Base-by-base conservation (phyloP, 495 filamentous ascomycete species). In the Pyronema omphalodes region DNA sequence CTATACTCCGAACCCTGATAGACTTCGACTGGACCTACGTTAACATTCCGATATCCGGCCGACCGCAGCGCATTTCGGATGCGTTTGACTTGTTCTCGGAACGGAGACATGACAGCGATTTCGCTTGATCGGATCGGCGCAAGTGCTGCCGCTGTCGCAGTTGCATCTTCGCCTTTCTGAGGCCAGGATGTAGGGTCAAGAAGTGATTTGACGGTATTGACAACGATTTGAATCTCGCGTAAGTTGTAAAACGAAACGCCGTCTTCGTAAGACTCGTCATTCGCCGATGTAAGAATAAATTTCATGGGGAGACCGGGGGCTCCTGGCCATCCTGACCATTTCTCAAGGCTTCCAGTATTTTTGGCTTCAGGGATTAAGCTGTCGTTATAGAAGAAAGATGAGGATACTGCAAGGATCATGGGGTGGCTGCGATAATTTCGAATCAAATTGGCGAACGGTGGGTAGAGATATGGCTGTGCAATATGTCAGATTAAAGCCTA, bases 381-480 rank as follows among this genome's bases (percentile, higher is more conserved):
- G 55, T 78, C 70, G 56, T 67, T 44, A 58, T 79, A 79, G 60
- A 76, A 78, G 11, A 77, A 66, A 0, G 65, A 55, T 7, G 70
- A 74, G 6, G 75, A 74, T 12, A 75, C 66, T 1, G 74, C 71
- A 17, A 79, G 61, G 56, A 79, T 77, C 44, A 76, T 69, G 3
- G 74, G 71, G 56, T 79, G 76, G 15, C 74, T 76, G 45, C 76
- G 71, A 59, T 78, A 78, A 58, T 79, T 79, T n/a, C 71, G 66
- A n/a, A 72, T 69, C 0, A 79, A 67, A 47, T 76, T 76, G 36
- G 71, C 64, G 55, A 78, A 78, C 1, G 74, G 65, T 29, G 75
- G 72, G 6, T 69, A 69, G 11, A 69, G 54, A 44, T 71, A 71
- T 18, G 67, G 69, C 51, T 66, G 47, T 9, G 54, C 44, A 52